Percentiles rank a stretch among this genome's conserved stretches.
Evolutionary conservation across 495 filamentous ascomycete genomes (phyloP).

Genomic region (Penicillium goetzii): DNA sequence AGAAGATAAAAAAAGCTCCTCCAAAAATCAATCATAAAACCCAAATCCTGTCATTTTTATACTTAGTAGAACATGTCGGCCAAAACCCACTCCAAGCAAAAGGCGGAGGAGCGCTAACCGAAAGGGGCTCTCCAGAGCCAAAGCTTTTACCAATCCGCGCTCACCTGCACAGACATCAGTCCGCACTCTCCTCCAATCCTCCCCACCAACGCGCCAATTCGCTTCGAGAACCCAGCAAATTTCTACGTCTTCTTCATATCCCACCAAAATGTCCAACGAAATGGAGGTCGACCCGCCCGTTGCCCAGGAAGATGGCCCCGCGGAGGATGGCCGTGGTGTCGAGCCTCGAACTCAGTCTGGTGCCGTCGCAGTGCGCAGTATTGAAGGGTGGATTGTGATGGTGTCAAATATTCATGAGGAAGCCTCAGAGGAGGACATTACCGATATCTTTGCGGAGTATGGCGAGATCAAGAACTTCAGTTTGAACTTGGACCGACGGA

Average conservation of each 20-base stretch:
- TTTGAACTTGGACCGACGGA: constrained; percentile 90
- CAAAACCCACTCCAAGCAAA: background rate
- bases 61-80: background rate
- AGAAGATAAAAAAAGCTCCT: background rate
- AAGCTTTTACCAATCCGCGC: constrained; percentile 21
- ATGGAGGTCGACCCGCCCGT: constrained; percentile 78
- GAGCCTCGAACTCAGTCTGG: constrained; percentile 73
- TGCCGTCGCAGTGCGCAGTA: constrained; percentile 91
- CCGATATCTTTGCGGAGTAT: constrained; percentile 92
- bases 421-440: constrained; percentile 92
- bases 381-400: constrained; percentile 98
- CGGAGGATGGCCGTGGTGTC: constrained; percentile 58
- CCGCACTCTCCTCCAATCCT: constrained; percentile 9
- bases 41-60: background rate
- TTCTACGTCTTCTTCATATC: background rate
- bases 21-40: background rate
- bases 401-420: constrained; percentile 98
- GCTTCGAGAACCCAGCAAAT: background rate
- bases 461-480: constrained; percentile 98
- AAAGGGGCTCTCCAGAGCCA: constrained; percentile 14
- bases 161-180: constrained; percentile 13
- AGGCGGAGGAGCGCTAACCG: constrained; percentile 19
- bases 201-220: constrained; percentile 5
- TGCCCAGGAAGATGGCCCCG: constrained; percentile 48
- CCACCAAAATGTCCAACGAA: constrained; percentile 64